phyloP scores from a whole-genome alignment of 371 early-diverging fungal species.

The Mortierella sp. region DNA sequence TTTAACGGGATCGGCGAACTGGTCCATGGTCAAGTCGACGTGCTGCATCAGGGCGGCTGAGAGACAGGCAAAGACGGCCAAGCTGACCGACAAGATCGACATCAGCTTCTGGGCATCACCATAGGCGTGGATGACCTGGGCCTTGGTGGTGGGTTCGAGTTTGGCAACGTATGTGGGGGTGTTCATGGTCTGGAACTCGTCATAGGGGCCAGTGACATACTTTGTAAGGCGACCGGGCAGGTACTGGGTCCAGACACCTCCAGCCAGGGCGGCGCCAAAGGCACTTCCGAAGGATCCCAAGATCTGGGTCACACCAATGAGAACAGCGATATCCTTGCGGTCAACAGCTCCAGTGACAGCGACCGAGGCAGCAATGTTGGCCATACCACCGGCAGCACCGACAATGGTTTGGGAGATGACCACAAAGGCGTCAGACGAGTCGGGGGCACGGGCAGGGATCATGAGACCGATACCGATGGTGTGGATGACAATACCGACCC shows the following conservation, averaged over 20 bases:
- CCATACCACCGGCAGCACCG: constrained; percentile 63
- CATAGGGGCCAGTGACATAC: constrained; percentile 61
- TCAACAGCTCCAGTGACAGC: constrained; percentile 45
- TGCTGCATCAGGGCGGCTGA: constrained; percentile 30
- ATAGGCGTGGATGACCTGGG: constrained; percentile 56
- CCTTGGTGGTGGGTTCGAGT: constrained; percentile 41
- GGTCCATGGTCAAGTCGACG: constrained; percentile 34
- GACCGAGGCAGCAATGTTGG: constrained; percentile 52
- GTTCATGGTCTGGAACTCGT: constrained; percentile 45
- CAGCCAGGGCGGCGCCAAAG: constrained; percentile 61
- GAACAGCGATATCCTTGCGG: constrained; percentile 58
- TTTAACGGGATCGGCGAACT: constrained; percentile 21
- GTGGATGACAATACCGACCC: constrained; percentile 57
- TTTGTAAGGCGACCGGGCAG: constrained; percentile 56
- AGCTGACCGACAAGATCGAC: constrained; percentile 56
- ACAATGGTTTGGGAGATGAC: constrained; percentile 61
- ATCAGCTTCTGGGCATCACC: constrained; percentile 57
- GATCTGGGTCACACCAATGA: constrained; percentile 60
- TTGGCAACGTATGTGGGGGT: constrained; percentile 17
- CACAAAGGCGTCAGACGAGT: constrained; percentile 58
- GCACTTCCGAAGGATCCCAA: constrained; percentile 58
- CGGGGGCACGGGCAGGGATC: constrained; percentile 62
- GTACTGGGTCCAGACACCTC: constrained; percentile 63
- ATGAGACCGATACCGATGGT: constrained; percentile 62
- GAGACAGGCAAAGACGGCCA: constrained; percentile 43